Evolutionary conservation across 495 filamentous ascomycete genomes (phyloP).

Genomic region (Talaromyces wortmannii): DNA sequence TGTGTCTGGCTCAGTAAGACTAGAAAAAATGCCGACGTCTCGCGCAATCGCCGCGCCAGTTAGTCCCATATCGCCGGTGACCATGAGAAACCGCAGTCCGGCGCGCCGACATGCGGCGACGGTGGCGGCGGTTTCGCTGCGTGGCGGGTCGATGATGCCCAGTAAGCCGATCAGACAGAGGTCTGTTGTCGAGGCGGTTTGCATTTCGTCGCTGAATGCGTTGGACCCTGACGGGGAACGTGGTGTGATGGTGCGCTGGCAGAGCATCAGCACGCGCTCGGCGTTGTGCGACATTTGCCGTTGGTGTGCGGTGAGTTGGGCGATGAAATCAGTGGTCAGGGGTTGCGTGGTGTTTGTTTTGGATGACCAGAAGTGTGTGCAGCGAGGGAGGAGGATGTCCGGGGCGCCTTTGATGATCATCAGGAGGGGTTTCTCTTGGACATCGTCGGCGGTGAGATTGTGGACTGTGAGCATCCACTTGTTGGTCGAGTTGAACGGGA

Average conservation of each 20-base stretch:
- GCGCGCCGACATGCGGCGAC: constrained; percentile 50
- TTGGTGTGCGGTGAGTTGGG: constrained; percentile 44
- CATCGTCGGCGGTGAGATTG: not conserved
- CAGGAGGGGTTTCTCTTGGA: not conserved
- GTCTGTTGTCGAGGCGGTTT: constrained; percentile 20
- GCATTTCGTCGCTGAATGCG: constrained; percentile 45
- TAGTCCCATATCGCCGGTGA: constrained; percentile 64
- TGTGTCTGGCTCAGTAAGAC: constrained; percentile 24
- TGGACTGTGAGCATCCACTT: constrained; percentile 56
- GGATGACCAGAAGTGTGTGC: constrained; percentile 36
- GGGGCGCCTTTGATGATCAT: constrained; percentile 49
- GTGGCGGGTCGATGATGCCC: constrained; percentile 60
- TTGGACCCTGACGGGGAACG: constrained; percentile 41
- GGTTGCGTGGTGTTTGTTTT: constrained; percentile 34
- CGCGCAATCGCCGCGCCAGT: constrained; percentile 64
- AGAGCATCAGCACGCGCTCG: constrained; percentile 55
- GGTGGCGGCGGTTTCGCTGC: constrained; percentile 57
- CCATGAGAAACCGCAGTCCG: constrained; percentile 60
- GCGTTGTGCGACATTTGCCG: constrained; percentile 57
- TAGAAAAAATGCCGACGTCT: constrained; percentile 59
- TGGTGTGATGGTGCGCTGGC: constrained; percentile 36
- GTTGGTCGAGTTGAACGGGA: constrained; percentile 69
- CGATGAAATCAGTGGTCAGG: constrained; percentile 29
- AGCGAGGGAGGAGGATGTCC: constrained; percentile 53
- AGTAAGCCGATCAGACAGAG: constrained; percentile 58